phyloP scores from a whole-genome alignment of 345 rosid species.

The Sisymbrium irio region DNA sequence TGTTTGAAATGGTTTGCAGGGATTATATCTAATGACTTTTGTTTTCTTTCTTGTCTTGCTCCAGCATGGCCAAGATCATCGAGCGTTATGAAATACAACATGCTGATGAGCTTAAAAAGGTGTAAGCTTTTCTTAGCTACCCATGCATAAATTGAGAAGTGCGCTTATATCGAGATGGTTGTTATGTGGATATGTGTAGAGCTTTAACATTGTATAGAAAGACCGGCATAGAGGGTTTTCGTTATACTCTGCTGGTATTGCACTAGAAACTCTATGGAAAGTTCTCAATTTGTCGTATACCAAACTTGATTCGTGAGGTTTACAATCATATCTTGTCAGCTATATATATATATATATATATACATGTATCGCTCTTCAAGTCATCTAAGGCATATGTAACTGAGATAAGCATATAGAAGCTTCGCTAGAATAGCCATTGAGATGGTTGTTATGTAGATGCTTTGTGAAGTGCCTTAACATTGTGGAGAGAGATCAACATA shows the following conservation, averaged over 20 bases:
- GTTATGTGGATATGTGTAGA: no score
- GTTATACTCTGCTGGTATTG: neutral
- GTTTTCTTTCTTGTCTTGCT: neutral
- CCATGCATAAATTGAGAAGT: no score
- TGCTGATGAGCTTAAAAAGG: neutral
- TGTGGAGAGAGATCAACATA: neutral
- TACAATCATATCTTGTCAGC: neutral
- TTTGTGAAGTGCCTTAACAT: neutral
- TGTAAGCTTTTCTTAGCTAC: constrained; percentile 4
- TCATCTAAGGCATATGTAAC: neutral
- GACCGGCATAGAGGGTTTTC: neutral
- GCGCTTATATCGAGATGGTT: no score
- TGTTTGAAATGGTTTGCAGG: no score
- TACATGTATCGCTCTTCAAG: neutral
- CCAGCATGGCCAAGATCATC: constrained; percentile 26
- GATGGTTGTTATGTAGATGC: neutral
- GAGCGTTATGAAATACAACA: neutral
- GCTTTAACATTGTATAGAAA: neutral
- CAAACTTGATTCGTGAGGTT: neutral
- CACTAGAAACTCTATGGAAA: neutral
- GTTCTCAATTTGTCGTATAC: neutral
- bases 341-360: no score
- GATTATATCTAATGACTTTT: neutral
- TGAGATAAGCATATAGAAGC: neutral
- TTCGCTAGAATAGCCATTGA: neutral